Conservation (phyloP, 192 early-diverging fungal genomes). For the Podila epigama region DNA sequence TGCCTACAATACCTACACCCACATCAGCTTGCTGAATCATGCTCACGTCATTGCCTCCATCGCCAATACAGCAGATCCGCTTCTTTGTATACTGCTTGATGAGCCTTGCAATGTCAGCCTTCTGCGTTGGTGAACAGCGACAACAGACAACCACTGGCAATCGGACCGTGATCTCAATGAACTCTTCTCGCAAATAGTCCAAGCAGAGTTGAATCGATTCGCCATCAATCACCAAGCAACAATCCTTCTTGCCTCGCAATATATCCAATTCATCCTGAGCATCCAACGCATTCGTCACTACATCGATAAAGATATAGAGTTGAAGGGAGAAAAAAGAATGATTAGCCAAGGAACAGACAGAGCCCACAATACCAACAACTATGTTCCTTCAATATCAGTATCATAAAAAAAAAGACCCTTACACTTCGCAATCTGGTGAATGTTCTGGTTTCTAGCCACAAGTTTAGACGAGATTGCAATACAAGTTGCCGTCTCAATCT, state of each 20-base stretch:
- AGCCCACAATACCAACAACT: no score
- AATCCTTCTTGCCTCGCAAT: constrained; percentile 75
- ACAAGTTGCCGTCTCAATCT: constrained; percentile 96
- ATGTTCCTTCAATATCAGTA: background rate
- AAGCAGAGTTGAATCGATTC: constrained; percentile 84
- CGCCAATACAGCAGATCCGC: constrained; percentile 89
- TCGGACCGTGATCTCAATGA: constrained; percentile 76
- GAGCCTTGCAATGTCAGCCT: constrained; percentile 87
- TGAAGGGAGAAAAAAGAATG: background rate
- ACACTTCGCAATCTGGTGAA: constrained; percentile 82
- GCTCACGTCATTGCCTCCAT: constrained; percentile 96
- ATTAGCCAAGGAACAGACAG: no score
- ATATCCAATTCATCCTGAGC: constrained; percentile 76
- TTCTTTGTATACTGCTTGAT: constrained; percentile 79
- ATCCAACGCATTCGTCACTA: constrained; percentile 56
- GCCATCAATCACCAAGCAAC: constrained; percentile 91
- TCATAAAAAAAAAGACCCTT: constrained; percentile 9
- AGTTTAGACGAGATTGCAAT: constrained; percentile 94
- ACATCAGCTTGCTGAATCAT: constrained; percentile 98
- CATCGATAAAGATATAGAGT: background rate
- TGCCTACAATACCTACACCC: constrained; percentile 95
- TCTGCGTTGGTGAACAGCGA: constrained; percentile 96
- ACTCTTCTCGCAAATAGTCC: constrained; percentile 77
- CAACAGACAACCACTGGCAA: constrained; percentile 93
- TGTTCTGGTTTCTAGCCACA: constrained; percentile 84